Evolutionary conservation across 83 land plant genomes (phyloP).

Genomic region (Diphasiastrum complanatum): DNA sequence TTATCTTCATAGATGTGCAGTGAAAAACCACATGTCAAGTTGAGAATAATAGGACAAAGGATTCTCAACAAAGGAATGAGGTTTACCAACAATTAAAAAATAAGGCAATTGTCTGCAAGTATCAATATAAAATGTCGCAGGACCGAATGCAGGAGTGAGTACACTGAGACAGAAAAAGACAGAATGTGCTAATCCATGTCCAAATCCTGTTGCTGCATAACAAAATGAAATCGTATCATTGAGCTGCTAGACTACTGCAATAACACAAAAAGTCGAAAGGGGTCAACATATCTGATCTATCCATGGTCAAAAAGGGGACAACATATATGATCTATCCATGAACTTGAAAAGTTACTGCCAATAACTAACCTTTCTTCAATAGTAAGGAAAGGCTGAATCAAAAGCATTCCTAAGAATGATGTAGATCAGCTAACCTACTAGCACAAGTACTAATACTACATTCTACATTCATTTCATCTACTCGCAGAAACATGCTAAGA

Average conservation of each 20-base stretch:
- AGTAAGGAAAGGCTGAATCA: too few relatives aligned
- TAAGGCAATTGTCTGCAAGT: conserved; percentile 69
- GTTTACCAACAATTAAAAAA: conserved; percentile 75
- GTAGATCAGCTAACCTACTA: neutral
- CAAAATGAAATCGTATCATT: neutral
- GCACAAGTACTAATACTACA: neutral
- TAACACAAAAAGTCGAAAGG: conserved; percentile 1
- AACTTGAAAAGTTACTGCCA: neutral
- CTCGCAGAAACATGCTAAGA: too few relatives aligned
- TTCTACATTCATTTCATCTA: neutral
- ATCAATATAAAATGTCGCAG: conserved; percentile 68
- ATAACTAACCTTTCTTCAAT: too few relatives aligned
- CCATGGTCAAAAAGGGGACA: too few relatives aligned
- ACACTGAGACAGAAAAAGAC: conserved; percentile 90
- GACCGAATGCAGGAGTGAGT: conserved; percentile 89
- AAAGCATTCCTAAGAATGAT: neutral
- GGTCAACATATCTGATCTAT: too few relatives aligned
- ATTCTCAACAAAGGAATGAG: neutral
- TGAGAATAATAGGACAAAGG: too few relatives aligned
- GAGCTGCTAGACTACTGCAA: neutral
- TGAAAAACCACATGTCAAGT: too few relatives aligned
- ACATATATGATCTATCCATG: too few relatives aligned
- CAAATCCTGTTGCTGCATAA: conserved; percentile 85
- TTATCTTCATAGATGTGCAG: too few relatives aligned
- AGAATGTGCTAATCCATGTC: conserved; percentile 94